These are phyloP conservation scores for Backusella circina DNA, from an alignment of 192 early-diverging fungal genomes.

Conservation along the genomic window DNA sequence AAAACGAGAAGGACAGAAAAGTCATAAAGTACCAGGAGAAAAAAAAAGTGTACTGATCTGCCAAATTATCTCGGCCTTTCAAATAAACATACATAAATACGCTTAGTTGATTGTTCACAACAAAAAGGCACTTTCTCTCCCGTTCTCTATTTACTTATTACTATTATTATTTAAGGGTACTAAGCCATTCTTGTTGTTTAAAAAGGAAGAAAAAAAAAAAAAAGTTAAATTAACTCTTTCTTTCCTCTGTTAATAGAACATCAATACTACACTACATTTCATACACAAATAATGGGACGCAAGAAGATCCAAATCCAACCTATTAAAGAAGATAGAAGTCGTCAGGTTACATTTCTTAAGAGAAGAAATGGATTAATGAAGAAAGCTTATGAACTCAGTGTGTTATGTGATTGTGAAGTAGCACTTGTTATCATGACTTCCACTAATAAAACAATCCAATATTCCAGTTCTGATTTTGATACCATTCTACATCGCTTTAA, in stretches of 20 bases:
- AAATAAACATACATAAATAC: neutral
- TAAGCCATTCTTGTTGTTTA: neutral
- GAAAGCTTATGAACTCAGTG: constrained; percentile 92
- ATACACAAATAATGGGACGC: constrained; percentile 59
- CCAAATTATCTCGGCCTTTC: neutral
- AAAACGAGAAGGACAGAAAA: neutral
- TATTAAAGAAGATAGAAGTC: constrained; percentile 87
- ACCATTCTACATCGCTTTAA: constrained; percentile 87
- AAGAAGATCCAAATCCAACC: constrained; percentile 94
- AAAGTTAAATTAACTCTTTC: neutral
- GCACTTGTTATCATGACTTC: constrained; percentile 89
- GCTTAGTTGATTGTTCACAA: neutral
- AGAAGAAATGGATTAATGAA: constrained; percentile 91
- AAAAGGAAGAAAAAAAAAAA: neutral
- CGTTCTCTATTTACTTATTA: neutral
- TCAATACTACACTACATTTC: neutral
- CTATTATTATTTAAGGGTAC: neutral
- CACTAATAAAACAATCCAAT: constrained; percentile 88
- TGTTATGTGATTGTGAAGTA: constrained; percentile 92
- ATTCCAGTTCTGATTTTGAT: constrained; percentile 88
- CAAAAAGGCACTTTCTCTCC: neutral
- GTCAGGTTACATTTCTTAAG: constrained; percentile 91
- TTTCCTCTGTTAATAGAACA: neutral
- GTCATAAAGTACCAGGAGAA: neutral
- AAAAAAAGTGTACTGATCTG: neutral